These are phyloP conservation scores for Arctium minus DNA, from an alignment of 129 eudicot genomes.

Conservation along the genomic window DNA sequence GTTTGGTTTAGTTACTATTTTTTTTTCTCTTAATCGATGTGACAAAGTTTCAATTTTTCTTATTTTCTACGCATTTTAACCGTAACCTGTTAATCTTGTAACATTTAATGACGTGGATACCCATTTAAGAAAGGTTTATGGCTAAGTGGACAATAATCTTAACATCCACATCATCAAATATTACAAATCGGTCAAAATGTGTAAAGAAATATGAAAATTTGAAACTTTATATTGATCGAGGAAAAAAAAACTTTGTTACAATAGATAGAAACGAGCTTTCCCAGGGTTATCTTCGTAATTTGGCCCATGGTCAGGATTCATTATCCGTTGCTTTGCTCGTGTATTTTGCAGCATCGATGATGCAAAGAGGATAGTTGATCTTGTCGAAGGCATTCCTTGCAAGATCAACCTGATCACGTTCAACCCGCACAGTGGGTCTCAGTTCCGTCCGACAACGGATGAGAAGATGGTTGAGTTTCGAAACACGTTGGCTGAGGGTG, in stretches of 20 bases:
- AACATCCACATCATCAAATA: neutral
- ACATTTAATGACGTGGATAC: neutral
- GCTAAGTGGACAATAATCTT: neutral
- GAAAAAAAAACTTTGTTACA: neutral
- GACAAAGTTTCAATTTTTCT: neutral
- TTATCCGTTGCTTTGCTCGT: neutral
- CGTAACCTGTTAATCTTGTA: neutral
- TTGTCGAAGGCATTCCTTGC: conserved; percentile 89
- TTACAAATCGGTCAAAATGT: too few species aligned
- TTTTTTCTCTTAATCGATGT: neutral
- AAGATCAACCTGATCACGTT: conserved; percentile 87
- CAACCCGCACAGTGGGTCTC: conserved; percentile 85
- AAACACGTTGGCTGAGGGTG: conserved; percentile 62
- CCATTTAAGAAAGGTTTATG: neutral
- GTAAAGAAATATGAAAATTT: neutral
- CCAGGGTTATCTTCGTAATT: neutral
- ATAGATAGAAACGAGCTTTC: neutral
- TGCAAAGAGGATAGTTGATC: conserved; percentile 75
- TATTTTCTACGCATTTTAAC: too few species aligned
- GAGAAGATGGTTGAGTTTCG: conserved; percentile 81
- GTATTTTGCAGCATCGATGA: conserved; percentile 63
- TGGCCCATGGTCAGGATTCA: neutral
- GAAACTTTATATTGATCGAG: neutral
- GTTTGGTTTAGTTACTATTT: neutral
- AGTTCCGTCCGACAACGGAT: conserved; percentile 59